phyloP scores from a whole-genome alignment of 2,329 filamentous ascomycete species.

The Amauroascus niger region DNA sequence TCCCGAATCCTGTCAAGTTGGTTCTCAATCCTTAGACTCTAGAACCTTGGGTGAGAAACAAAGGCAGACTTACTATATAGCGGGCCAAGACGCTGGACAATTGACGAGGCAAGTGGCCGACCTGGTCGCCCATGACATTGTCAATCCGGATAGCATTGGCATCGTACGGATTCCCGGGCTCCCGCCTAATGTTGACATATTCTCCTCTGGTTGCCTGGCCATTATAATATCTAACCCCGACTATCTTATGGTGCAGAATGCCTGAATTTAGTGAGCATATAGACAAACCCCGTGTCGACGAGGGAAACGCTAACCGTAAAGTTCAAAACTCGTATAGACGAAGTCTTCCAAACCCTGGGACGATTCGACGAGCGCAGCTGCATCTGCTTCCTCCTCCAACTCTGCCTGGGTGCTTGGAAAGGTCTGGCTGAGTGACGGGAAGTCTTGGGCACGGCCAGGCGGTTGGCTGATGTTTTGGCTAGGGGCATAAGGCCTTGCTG shows the following conservation, averaged over 20 bases:
- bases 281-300: constrained; percentile 4
- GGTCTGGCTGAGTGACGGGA: constrained; percentile 26
- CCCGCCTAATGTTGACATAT: constrained; percentile 52
- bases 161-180: constrained; percentile 62
- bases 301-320: constrained; percentile 32
- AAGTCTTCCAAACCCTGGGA: constrained; percentile 31
- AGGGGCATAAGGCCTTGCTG: neutral
- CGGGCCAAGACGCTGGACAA: constrained; percentile 62
- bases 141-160: constrained; percentile 66
- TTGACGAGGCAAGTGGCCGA: constrained; percentile 64
- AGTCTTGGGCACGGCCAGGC: constrained; percentile 24
- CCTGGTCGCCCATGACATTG: constrained; percentile 64
- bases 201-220: constrained; percentile 56
- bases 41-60: neutral
- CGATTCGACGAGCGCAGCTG: constrained; percentile 25
- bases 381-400: constrained; percentile 30
- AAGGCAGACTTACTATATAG: constrained; percentile 51
- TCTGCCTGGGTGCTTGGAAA: constrained; percentile 25
- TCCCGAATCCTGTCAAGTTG: constrained; percentile 39
- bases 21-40: neutral
- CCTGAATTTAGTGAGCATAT: constrained; percentile 19
- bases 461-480: constrained; percentile 19
- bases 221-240: constrained; percentile 53
- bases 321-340: constrained; percentile 27
- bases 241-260: constrained; percentile 45